These are phyloP conservation scores for Lachancea dasiensis DNA, from an alignment of 805 yeast genomes.

Conservation along the genomic window DNA sequence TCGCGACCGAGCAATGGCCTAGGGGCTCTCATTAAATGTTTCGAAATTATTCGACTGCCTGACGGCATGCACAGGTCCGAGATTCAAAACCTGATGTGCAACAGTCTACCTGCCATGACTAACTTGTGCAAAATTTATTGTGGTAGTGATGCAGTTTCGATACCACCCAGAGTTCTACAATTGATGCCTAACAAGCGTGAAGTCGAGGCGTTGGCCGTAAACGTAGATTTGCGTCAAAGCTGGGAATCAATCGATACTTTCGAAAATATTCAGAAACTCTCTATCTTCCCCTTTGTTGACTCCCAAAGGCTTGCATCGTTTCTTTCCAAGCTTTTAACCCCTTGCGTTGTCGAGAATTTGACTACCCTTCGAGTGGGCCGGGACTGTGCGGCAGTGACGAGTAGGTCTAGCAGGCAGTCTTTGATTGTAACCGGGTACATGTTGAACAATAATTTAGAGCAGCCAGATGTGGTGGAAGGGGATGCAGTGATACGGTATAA, in stretches of 20 bases:
- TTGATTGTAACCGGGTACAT: constrained; percentile 10
- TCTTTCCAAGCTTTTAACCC: constrained; percentile 5
- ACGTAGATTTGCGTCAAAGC: constrained; percentile 24
- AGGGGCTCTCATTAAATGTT: constrained; percentile 19
- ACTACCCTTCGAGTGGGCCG: constrained; percentile 9
- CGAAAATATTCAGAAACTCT: constrained; percentile 31
- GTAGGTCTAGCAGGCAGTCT: constrained; percentile 6
- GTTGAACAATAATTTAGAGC: constrained; percentile 9
- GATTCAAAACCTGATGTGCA: constrained; percentile 24
- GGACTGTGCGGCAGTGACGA: constrained; percentile 8
- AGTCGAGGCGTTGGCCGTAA: constrained; percentile 28
- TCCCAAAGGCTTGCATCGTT: constrained; percentile 21
- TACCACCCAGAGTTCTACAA: constrained; percentile 31
- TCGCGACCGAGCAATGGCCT: constrained; percentile 3
- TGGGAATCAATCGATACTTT: constrained; percentile 15
- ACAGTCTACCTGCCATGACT: constrained; percentile 27
- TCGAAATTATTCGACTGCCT: constrained; percentile 37
- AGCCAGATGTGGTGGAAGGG: constrained; percentile 8
- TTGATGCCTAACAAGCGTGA: constrained; percentile 29
- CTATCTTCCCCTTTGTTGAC: constrained; percentile 34
- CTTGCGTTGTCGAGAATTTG: constrained; percentile 6
- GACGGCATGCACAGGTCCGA: constrained; percentile 38
- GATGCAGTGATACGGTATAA: constrained; percentile 5
- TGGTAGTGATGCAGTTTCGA: constrained; percentile 33
- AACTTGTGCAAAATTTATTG: constrained; percentile 25